phyloP scores from a whole-genome alignment of 176 grass and related monocot species.

The Dendrocalamus sinicus region DNA sequence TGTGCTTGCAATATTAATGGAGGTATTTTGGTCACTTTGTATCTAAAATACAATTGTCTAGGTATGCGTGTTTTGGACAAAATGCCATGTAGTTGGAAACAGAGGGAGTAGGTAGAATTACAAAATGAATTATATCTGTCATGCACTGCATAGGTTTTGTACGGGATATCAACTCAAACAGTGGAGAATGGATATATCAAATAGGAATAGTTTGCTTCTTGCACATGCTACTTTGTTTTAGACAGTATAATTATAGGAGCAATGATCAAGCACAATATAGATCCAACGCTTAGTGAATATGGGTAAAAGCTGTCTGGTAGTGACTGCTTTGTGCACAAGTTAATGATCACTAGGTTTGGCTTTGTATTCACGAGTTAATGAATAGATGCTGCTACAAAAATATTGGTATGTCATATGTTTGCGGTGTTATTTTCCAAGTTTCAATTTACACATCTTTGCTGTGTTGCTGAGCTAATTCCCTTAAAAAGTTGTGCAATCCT shows the following conservation, averaged over 20 bases:
- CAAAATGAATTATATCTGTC: background rate
- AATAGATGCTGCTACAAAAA: conserved; percentile 4
- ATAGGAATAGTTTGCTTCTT: background rate
- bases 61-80: background rate
- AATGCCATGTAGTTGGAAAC: background rate
- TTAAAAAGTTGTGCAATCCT: background rate
- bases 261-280: background rate
- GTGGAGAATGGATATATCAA: background rate
- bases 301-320: background rate
- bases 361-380: background rate
- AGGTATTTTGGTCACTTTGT: background rate
- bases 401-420: background rate
- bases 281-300: background rate
- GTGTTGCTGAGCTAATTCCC: background rate
- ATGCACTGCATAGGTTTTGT: background rate
- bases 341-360: conserved; percentile 2
- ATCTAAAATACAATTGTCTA: background rate
- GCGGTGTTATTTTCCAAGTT: background rate
- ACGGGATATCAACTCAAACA: background rate
- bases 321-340: background rate
- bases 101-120: background rate
- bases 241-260: background rate
- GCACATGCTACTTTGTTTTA: background rate
- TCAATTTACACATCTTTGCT: background rate
- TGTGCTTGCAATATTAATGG: background rate